phyloP scores from a whole-genome alignment of 352 stramenopile species.

The Phytopythium sindhum region DNA sequence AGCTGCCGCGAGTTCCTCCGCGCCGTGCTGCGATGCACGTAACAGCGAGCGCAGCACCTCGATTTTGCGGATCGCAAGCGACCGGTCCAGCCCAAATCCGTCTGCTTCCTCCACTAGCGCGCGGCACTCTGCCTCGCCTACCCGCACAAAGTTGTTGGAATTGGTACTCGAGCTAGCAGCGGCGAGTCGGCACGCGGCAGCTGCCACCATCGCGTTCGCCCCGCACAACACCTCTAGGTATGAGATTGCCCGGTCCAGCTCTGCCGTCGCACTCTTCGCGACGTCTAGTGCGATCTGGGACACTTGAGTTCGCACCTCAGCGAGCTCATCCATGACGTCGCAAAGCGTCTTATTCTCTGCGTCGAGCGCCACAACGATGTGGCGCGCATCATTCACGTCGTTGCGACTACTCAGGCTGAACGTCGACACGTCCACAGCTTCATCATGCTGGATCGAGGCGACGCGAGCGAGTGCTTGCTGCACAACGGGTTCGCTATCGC shows the following conservation, averaged over 20 bases:
- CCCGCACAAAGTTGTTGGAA: not conserved
- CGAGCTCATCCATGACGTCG: constrained; percentile 4
- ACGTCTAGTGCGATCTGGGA: not conserved
- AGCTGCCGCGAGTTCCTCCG: constrained; percentile 23
- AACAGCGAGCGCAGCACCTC: constrained; percentile 36
- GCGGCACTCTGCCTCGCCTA: constrained; percentile 7
- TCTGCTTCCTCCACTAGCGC: constrained; percentile 29
- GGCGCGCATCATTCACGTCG: not conserved
- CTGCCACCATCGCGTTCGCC: constrained; percentile 23
- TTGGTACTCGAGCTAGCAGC: not conserved
- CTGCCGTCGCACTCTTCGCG: not conserved
- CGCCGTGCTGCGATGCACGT: constrained; percentile 21
- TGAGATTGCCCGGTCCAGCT: constrained; percentile 14
- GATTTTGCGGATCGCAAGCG: constrained; percentile 28
- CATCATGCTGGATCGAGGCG: constrained; percentile 17
- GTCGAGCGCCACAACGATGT: constrained; percentile 3
- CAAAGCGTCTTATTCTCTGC: not conserved
- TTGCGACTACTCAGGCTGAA: constrained; percentile 4
- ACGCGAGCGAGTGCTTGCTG: constrained; percentile 20
- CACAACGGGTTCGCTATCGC: constrained; percentile 14
- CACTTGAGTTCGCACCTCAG: not conserved
- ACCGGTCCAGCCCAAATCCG: constrained; percentile 13
- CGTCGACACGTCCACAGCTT: constrained; percentile 9
- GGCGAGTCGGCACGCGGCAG: constrained; percentile 1
- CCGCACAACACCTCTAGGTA: constrained; percentile 29